Evolutionary conservation across 73 alveolate species (phyloP).

Genomic region (Paramecium sexaurelia): DNA sequence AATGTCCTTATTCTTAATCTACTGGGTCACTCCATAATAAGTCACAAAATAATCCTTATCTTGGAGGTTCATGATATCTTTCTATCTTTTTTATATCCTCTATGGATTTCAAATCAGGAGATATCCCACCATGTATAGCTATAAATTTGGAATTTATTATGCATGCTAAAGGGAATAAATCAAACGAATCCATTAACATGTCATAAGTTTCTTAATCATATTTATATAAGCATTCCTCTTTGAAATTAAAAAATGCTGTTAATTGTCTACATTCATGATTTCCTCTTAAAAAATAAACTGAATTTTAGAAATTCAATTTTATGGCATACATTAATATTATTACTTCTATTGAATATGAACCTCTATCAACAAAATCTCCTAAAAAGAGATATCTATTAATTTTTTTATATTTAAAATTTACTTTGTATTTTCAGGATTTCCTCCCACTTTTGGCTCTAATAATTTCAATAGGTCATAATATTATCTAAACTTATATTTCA

Average conservation of each 20-base stretch:
- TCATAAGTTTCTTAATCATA: conserved; percentile 81
- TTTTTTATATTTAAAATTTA: conserved; percentile 26
- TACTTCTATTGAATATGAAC: conserved; percentile 92
- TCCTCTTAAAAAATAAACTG: conserved; percentile 86
- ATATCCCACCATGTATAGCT: conserved; percentile 86
- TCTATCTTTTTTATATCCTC: conserved; percentile 81
- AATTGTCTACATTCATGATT: conserved; percentile 91
- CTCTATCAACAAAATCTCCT: conserved; percentile 97
- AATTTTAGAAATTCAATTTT: conserved; percentile 82
- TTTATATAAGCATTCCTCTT: conserved; percentile 76
- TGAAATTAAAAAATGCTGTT: conserved; percentile 90
- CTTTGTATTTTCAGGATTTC: conserved; percentile 91
- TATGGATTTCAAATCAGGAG: conserved; percentile 80
- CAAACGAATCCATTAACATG: conserved; percentile 82
- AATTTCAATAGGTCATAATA: conserved; percentile 90
- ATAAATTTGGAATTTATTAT: conserved; percentile 78
- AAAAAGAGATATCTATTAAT: conserved; percentile 81
- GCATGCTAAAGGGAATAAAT: conserved; percentile 81
- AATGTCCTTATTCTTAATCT: conserved; percentile 81
- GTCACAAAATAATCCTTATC: conserved; percentile 85
- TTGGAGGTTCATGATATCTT: conserved; percentile 84
- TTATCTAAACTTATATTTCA: conserved; percentile 77
- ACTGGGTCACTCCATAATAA: conserved; percentile 90
- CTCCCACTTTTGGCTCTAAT: conserved; percentile 87
- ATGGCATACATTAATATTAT: conserved; percentile 80